These are phyloP conservation scores for Russula sp. DNA, from an alignment of 768 basidiomycete species.

Conservation along the genomic window DNA sequence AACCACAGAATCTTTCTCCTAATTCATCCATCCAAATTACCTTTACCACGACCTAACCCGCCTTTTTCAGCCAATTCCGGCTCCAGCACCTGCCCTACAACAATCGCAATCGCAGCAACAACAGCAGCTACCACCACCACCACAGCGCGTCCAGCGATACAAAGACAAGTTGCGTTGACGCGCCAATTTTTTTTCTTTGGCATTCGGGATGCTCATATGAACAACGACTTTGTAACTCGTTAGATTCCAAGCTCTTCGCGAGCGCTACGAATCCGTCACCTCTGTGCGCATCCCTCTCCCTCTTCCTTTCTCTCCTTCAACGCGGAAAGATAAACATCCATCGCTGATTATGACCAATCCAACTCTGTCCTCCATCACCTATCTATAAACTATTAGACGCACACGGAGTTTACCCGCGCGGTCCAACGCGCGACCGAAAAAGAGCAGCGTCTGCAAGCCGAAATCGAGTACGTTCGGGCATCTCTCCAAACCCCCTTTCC, in stretches of 20 bases:
- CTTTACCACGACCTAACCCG: no score
- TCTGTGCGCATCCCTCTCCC: not conserved
- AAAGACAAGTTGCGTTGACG: conserved; percentile 21
- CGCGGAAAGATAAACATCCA: not conserved
- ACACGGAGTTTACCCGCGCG: conserved; percentile 12
- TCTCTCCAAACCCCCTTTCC: no score
- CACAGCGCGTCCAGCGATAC: conserved; percentile 16
- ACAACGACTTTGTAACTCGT: not conserved
- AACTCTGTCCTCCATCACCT: no score
- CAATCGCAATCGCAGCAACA: no score
- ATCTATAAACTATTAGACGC: no score
- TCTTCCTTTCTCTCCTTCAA: not conserved
- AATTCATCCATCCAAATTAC: no score
- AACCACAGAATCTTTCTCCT: not conserved
- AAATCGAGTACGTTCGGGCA: conserved; percentile 21
- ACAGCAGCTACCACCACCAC: not conserved
- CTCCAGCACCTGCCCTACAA: no score
- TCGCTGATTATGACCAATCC: not conserved
- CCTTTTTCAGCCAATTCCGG: conserved; percentile 1
- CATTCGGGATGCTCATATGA: no score
- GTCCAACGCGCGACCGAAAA: conserved; percentile 18
- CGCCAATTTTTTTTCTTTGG: not conserved
- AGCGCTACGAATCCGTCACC: conserved; percentile 18
- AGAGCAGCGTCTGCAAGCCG: conserved; percentile 18
- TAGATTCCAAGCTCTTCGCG: conserved; percentile 21